Conservation (phyloP, 2,329 filamentous ascomycete genomes). For the Colletotrichum cordylinicola region DNA sequence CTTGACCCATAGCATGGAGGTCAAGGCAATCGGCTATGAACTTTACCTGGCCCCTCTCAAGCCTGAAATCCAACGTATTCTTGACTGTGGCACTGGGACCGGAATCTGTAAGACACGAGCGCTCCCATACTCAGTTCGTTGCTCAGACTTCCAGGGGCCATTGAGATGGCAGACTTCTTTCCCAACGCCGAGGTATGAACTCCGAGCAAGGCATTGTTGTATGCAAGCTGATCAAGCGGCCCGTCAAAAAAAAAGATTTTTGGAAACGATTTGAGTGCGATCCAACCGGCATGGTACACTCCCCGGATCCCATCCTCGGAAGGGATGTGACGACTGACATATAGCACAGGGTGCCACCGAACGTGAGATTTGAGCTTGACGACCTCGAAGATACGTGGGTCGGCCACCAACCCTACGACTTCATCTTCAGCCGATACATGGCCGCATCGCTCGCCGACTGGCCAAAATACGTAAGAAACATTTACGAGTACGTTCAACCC, state of each 20-base stretch:
- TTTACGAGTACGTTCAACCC: too few relatives aligned
- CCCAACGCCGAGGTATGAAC: not conserved
- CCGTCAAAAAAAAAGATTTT: not conserved
- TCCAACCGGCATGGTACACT: not conserved
- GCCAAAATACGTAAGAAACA: not conserved
- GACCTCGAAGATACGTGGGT: not conserved
- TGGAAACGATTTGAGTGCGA: not conserved
- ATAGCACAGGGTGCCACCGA: not conserved
- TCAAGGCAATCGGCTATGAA: not conserved
- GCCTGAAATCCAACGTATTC: not conserved
- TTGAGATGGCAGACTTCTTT: not conserved
- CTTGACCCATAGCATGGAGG: not conserved
- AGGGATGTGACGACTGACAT: not conserved
- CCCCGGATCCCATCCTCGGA: not conserved
- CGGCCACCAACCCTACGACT: not conserved
- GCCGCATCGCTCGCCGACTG: not conserved
- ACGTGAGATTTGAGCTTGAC: not conserved
- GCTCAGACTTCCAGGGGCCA: not conserved
- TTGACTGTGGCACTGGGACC: not conserved
- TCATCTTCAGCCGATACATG: not conserved
- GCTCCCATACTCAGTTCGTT: not conserved
- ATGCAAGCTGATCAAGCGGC: not conserved
- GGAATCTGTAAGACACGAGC: not conserved
- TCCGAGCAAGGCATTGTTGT: not conserved
- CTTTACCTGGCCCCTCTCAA: not conserved